phyloP scores from a whole-genome alignment of 1,139 yeast species.

The Debaryomyces subglobosus region DNA sequence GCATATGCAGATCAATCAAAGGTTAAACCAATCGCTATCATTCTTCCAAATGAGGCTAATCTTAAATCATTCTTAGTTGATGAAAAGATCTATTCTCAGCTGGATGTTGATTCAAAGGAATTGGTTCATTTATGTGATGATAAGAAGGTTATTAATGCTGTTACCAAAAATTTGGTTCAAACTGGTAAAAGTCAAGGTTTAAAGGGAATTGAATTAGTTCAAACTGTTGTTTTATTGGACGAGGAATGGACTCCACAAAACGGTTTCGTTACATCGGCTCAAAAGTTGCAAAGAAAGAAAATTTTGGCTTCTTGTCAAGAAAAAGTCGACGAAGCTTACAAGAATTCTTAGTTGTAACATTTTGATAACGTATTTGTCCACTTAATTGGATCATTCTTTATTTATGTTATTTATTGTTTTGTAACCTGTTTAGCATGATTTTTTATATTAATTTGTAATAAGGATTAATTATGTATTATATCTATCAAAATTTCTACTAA shows the following conservation, averaged over 20 bases:
- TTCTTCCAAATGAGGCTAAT: conserved; percentile 76
- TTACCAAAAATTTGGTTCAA: conserved; percentile 60
- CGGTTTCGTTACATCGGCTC: conserved; percentile 93
- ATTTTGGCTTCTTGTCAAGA: conserved; percentile 68
- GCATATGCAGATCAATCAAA: conserved; percentile 87
- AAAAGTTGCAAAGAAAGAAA: conserved; percentile 92
- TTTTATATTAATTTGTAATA: background rate
- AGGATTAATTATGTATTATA: background rate
- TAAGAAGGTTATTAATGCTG: conserved; percentile 55
- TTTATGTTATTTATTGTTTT: background rate
- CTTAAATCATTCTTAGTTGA: conserved; percentile 60
- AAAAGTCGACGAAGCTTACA: conserved; percentile 61
- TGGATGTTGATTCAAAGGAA: conserved; percentile 54
- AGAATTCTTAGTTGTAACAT: conserved; percentile 8
- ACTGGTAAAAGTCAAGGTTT: conserved; percentile 86
- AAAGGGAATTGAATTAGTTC: conserved; percentile 81
- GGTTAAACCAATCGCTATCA: conserved; percentile 91
- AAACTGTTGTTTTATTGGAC: conserved; percentile 76
- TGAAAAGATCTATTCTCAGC: conserved; percentile 49
- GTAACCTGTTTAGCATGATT: background rate
- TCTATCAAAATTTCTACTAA: background rate
- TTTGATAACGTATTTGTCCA: conserved; percentile 1
- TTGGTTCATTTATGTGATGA: conserved; percentile 53
- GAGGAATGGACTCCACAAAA: conserved; percentile 98
- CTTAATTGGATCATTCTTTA: background rate